Evolutionary conservation across 768 basidiomycete species (phyloP), one percentile per base, ranked within the genome.

Genomic region (Hortiboletus campestris): DNA sequence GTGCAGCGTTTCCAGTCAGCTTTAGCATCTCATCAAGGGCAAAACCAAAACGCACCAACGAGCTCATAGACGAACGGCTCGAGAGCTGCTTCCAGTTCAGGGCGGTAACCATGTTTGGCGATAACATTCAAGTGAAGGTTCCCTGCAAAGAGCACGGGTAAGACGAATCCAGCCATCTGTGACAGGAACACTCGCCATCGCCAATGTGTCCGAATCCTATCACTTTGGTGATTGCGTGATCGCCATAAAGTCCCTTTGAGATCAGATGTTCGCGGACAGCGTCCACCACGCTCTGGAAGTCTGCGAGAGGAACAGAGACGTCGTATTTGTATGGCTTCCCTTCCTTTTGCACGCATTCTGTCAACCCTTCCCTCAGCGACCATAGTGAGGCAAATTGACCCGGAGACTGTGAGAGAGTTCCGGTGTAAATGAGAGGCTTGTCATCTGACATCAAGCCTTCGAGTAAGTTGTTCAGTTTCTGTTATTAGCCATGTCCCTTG

Each of bases 321-420:
- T 97, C 94, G 67, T 98, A 99, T 75, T 99, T 99, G 78, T 98
- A 98, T 7, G 88, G 85, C 63, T 93, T 94, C 41, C 97, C 97
- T 69, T 92, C 86, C 68, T 98, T 98, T 38, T 90, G 89, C 5
- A 90, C 82, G 6, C 94, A 91, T 71, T 99, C 97, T 2, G 97
- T 84, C 25, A 98, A 80, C 16, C 90, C 86, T 74, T 99, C 97
- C 28, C 96, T 88, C 19, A 98, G 77, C 0, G 86, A 84, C 97
- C 97, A 98, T 2, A 99, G 73, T 0, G 89, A 87, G 1, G 86
- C 81, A 65, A 95, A 92, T 68, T 99, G 96, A 1, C 88, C 82
- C 20, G 92, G 88, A 29, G 88, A 89, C 65, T 98, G 94, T 1
- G 97, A 90, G 31, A 98, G 79, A 3, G 93, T 92, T 22, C 97